These are phyloP conservation scores for Fragaria nilgerrensis DNA, from an alignment of 306 rosid genomes.

Conservation along the genomic window DNA sequence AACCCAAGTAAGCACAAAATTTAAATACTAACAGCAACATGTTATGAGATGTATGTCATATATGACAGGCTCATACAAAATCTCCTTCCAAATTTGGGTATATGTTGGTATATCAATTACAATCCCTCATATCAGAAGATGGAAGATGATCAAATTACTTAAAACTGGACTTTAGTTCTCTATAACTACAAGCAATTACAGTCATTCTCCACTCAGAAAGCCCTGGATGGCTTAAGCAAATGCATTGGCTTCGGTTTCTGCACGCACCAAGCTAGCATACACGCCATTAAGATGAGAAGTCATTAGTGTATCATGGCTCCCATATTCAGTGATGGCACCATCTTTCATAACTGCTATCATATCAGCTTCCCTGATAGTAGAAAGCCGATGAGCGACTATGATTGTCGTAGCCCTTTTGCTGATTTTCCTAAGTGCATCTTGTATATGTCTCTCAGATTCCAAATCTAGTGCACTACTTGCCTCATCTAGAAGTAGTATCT, in stretches of 20 bases:
- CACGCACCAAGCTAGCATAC: conserved; percentile 64
- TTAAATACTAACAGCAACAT: neutral
- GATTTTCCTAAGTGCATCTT: conserved; percentile 57
- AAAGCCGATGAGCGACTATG: conserved; percentile 76
- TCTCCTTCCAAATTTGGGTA: neutral
- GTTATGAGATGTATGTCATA: neutral
- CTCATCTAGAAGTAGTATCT: conserved; percentile 76
- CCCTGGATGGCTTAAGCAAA: conserved; percentile 36
- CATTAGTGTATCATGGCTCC: conserved; percentile 68
- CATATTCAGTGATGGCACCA: conserved; percentile 69
- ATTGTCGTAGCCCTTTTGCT: conserved; percentile 60
- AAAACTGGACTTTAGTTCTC: neutral
- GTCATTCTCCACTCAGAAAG: neutral
- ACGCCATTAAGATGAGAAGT: conserved; percentile 53
- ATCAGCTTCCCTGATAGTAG: conserved; percentile 67
- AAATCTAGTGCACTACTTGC: conserved; percentile 91
- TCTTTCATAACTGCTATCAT: conserved; percentile 69
- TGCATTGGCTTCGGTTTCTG: conserved; percentile 76
- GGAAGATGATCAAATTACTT: neutral
- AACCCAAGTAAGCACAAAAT: neutral
- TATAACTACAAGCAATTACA: conserved; percentile 10
- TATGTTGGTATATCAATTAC: neutral
- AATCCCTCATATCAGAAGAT: neutral
- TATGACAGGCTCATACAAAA: neutral
- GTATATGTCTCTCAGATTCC: conserved; percentile 77